Evolutionary conservation across 169 alveolate species (phyloP).

Genomic region (Plasmodium gonderi): DNA sequence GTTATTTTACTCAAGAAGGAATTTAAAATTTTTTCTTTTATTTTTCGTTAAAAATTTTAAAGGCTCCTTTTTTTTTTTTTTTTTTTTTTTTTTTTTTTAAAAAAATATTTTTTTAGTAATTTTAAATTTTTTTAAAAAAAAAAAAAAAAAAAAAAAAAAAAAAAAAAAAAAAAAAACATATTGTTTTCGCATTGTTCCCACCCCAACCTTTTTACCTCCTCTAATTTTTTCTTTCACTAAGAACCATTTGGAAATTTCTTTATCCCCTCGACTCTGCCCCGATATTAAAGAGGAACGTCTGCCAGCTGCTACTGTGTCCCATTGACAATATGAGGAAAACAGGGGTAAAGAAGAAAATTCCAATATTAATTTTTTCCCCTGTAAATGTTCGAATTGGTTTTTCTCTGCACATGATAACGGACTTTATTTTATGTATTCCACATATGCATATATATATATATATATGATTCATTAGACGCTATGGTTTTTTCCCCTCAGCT

Average conservation of each 20-base stretch:
- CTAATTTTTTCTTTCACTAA: not conserved
- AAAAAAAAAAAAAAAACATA: no score
- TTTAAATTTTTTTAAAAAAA: not conserved
- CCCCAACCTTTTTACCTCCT: no score
- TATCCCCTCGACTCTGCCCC: conserved; percentile 74
- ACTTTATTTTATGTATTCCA: not conserved
- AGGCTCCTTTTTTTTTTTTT: not conserved
- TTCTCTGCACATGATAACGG: no score
- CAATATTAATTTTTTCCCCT: no score
- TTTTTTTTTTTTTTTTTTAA: not conserved
- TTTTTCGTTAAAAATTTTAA: not conserved
- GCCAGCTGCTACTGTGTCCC: no score
- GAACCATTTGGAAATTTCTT: not conserved
- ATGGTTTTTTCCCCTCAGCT: no score
- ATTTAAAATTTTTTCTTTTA: not conserved
- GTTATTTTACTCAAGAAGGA: not conserved
- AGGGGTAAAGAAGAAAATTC: no score
- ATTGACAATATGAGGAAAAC: no score
- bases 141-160: no score
- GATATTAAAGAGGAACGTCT: not conserved
- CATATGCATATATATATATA: not conserved
- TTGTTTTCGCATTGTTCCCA: no score
- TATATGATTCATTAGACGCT: no score
- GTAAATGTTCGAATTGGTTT: no score
- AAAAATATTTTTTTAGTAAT: not conserved